phyloP scores from a whole-genome alignment of 148 eudicot species.

The Fagopyrum esculentum region DNA sequence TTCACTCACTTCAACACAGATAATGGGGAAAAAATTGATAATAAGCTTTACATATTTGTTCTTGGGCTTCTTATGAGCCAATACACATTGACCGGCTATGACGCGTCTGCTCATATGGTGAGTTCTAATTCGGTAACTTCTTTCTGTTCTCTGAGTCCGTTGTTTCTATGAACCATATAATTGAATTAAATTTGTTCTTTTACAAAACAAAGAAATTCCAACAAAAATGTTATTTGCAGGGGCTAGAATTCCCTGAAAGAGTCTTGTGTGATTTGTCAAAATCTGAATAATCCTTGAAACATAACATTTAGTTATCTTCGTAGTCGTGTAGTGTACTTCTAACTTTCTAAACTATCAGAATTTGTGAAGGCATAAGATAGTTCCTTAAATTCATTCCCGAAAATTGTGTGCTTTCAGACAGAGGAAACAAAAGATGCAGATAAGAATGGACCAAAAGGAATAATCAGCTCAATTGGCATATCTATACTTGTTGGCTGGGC shows the following conservation, averaged over 20 bases:
- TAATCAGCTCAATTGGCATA: conserved; percentile 84
- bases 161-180: background rate
- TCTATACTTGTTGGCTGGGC: conserved; percentile 91
- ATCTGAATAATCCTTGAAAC: no score
- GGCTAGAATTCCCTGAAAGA: no score
- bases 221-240: no score
- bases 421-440: conserved; percentile 97
- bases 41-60: conserved; percentile 65
- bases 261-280: no score
- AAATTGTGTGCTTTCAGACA: conserved; percentile 39
- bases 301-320: no score
- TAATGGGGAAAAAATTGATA: conserved; percentile 56
- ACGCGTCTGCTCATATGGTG: conserved; percentile 99
- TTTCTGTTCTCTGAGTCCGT: background rate
- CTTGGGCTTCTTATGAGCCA: conserved; percentile 97
- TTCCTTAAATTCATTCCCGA: background rate
- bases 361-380: conserved; percentile 6
- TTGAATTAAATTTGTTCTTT: no score
- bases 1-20: conserved; percentile 89
- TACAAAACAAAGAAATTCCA: no score
- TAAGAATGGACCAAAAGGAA: conserved; percentile 91
- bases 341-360: background rate
- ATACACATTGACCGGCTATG: conserved; percentile 82
- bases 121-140: conserved; percentile 14
- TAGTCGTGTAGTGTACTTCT: background rate